Conservation (phyloP, 768 basidiomycete species). For the Hypholoma fasciculare region DNA sequence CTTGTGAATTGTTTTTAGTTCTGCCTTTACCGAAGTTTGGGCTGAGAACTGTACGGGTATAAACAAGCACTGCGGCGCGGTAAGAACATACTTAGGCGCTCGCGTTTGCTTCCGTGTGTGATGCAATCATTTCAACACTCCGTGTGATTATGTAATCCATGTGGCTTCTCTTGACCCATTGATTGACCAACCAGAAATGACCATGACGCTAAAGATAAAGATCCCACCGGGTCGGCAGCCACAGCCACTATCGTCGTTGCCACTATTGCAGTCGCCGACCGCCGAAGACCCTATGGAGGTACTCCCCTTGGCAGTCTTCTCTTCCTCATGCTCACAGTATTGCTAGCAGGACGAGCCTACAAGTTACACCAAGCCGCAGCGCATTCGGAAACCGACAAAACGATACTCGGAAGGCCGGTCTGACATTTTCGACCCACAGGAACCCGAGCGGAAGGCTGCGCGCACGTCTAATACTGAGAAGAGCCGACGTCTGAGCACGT, state of each 20-base stretch:
- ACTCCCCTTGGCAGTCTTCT: neutral
- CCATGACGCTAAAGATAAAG: slow-evolving; percentile 24
- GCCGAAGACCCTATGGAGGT: slow-evolving; percentile 20
- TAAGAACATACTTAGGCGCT: too few relatives aligned
- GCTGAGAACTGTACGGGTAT: too few relatives aligned
- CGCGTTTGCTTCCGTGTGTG: neutral
- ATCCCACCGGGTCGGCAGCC: slow-evolving; percentile 17
- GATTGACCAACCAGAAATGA: slow-evolving; percentile 9
- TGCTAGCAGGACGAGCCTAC: slow-evolving; percentile 1
- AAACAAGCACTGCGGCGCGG: too few relatives aligned
- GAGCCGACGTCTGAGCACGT: slow-evolving; percentile 7
- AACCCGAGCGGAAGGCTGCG: slow-evolving; percentile 6
- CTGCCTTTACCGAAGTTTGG: too few relatives aligned
- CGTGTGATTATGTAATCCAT: neutral
- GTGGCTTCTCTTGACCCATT: neutral
- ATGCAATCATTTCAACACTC: neutral
- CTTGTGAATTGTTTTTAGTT: too few relatives aligned
- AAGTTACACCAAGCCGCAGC: slow-evolving; percentile 7
- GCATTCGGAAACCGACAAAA: slow-evolving; percentile 19
- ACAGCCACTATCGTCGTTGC: slow-evolving; percentile 8
- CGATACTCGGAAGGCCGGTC: slow-evolving; percentile 15
- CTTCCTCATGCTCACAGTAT: slow-evolving; percentile 2
- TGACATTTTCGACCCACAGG: neutral
- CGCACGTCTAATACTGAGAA: slow-evolving; percentile 4
- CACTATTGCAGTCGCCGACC: neutral